Evolutionary conservation across 371 early-diverging fungal species (phyloP).

Genomic region (Mortierella sp.): DNA sequence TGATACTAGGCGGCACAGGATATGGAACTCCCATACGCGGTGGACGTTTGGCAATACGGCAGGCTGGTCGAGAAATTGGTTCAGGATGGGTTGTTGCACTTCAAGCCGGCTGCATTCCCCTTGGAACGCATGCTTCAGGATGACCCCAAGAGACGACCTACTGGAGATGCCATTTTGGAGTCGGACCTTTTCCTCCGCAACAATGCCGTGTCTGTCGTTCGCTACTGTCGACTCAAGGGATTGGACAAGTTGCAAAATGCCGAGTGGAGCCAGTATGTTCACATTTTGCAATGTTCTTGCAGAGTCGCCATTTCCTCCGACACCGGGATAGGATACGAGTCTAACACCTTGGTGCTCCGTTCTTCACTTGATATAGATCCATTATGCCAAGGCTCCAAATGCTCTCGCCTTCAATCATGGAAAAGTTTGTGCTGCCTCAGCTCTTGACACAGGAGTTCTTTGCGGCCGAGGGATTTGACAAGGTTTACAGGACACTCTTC

Average conservation of each 20-base stretch:
- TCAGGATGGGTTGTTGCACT: conserved; percentile 37
- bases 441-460: conserved; percentile 57
- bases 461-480: conserved; percentile 57
- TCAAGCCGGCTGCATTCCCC: conserved; percentile 26
- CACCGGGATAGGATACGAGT: background rate
- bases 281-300: background rate
- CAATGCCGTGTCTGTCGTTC: conserved; percentile 44
- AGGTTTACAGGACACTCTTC: conserved; percentile 48
- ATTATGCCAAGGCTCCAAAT: conserved; percentile 43
- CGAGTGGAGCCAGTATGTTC: conserved; percentile 46
- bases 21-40: conserved; percentile 27
- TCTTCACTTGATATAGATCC: conserved; percentile 15
- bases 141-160: conserved; percentile 39
- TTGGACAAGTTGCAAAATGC: conserved; percentile 48
- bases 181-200: conserved; percentile 29
- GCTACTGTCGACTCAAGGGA: conserved; percentile 54
- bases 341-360: background rate
- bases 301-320: background rate
- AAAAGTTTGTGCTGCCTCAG: conserved; percentile 48
- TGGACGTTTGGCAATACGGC: conserved; percentile 55
- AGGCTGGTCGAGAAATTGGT: conserved; percentile 41
- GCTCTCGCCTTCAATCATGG: conserved; percentile 41
- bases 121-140: conserved; percentile 37
- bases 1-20: conserved; percentile 13
- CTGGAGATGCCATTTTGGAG: conserved; percentile 46